A percentile compares a stretch with the other conserved stretches of the same genome.
phyloP scores from a whole-genome alignment of 352 stramenopile genomes.

The Pythium brassicae region DNA sequence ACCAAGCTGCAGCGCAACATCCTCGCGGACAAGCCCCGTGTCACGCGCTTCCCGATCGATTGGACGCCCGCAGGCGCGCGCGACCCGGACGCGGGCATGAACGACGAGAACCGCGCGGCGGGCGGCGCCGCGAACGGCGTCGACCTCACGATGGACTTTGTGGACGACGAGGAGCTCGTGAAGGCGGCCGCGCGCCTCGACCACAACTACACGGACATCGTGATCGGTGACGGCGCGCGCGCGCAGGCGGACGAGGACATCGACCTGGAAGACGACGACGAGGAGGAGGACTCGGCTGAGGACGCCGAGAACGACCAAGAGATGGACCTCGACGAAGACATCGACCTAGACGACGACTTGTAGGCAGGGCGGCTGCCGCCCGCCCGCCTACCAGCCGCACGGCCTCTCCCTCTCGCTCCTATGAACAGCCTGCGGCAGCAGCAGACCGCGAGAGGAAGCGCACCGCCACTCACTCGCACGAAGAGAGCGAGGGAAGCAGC shows the following conservation, averaged over 20 bases:
- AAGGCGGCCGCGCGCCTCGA: slow-evolving; percentile 83
- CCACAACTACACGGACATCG: slow-evolving; percentile 88
- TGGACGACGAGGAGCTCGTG: slow-evolving; percentile 82
- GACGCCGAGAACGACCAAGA: slow-evolving; percentile 60
- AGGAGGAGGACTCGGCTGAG: slow-evolving; percentile 48
- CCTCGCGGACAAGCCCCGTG: slow-evolving; percentile 95
- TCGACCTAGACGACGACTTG: slow-evolving; percentile 61
- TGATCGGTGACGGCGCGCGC: slow-evolving; percentile 56
- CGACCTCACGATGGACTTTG: slow-evolving; percentile 65
- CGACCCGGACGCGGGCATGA: slow-evolving; percentile 39
- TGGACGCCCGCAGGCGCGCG: slow-evolving; percentile 80
- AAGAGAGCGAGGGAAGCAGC: too few relatives aligned
- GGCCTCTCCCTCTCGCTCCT: too few relatives aligned
- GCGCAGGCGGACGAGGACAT: slow-evolving; percentile 64
- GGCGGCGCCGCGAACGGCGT: slow-evolving; percentile 10
- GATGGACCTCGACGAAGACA: slow-evolving; percentile 72
- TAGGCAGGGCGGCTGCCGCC: slow-evolving; percentile 1
- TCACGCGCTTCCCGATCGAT: slow-evolving; percentile 95
- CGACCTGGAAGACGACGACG: slow-evolving; percentile 62
- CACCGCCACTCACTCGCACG: too few relatives aligned
- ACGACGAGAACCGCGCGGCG: slow-evolving; percentile 29
- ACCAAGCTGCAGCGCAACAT: slow-evolving; percentile 95
- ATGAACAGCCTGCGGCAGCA: too few relatives aligned
- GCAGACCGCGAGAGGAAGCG: too few relatives aligned
- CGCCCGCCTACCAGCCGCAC: too few relatives aligned